Base-by-base conservation (phyloP, 805 yeast species). In the Starmera quercuum region DNA sequence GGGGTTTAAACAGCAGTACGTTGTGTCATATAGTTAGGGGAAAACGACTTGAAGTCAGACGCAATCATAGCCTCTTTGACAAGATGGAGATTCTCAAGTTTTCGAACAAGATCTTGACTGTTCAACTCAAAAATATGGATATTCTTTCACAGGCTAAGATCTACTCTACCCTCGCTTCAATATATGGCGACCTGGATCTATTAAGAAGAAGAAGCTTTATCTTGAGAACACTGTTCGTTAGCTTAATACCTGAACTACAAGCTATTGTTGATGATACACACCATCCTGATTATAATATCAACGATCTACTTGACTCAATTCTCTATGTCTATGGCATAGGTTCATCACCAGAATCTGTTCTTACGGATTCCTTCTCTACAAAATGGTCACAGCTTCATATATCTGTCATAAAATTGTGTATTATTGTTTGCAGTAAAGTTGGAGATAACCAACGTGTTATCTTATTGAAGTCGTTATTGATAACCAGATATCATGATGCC, bases 131-230 rank as follows among this genome's bases (percentile, higher is more conserved):
- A 20, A 61, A 59, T 9, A 58, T 80, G 53, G 61, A 68, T 10
- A 42, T 73, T 2, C 47, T 58, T 8, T 71, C 77, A 6, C 87
- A 80, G 47, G 67, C 78, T 36, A 62, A 72, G 28, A 67, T 87
- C 0, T 79, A 81, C 51, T 68, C 79, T 15, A 68, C 82, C 0
- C 58, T 88, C 40, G 81, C 92, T 0, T 51, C 74, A 3, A 59
- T 84, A 1, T 86, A 79, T 53, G 64, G 73, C 3, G 71, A 68
- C 20, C 61, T 86, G 30, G 76, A 77, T 1, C 66, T 82, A 47
- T 36, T 50, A 9, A 65, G 97, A 40, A 88, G 87, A 46, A 68
- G 76, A 42, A 75, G 83, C 0, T 75, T 88, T 40, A 67, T 83
- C 25, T 55, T 86, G 4, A 68, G 87, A 29, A 71, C 76, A n/a